Percentiles rank a stretch among this genome's conserved stretches.
These are phyloP conservation scores for Millerozyma miso DNA, from an alignment of 805 yeast genomes.

Conservation along the genomic window DNA sequence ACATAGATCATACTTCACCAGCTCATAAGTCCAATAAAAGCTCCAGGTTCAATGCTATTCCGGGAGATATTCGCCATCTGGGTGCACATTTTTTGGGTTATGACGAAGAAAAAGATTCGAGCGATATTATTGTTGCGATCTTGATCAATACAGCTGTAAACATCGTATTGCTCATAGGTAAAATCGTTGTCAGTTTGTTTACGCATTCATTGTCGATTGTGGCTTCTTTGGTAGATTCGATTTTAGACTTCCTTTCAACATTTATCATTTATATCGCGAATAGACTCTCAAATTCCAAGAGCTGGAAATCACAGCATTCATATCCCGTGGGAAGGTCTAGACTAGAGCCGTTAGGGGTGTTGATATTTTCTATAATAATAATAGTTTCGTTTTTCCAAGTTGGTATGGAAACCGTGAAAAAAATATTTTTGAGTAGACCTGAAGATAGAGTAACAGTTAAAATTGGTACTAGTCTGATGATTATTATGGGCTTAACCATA, in stretches of 20 bases:
- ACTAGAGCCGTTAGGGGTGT: constrained; percentile 73
- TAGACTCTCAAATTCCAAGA: constrained; percentile 39
- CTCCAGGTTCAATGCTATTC: constrained; percentile 41
- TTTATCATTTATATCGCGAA: constrained; percentile 65
- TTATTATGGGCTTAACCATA: constrained; percentile 63
- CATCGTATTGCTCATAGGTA: constrained; percentile 55
- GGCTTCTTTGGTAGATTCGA: constrained; percentile 76
- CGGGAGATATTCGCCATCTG: constrained; percentile 58
- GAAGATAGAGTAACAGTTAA: constrained; percentile 38
- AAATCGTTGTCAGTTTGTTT: constrained; percentile 53
- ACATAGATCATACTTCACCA: constrained; percentile 1
- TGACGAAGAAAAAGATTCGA: constrained; percentile 37
- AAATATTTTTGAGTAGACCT: constrained; percentile 33
- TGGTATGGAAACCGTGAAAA: constrained; percentile 56
- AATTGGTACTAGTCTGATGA: constrained; percentile 47
- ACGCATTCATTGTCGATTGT: constrained; percentile 71
- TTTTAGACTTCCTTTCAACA: constrained; percentile 70
- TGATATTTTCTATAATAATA: constrained; percentile 68
- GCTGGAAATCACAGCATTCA: constrained; percentile 42
- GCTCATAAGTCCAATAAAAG: constrained; percentile 11
- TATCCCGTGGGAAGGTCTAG: constrained; percentile 72
- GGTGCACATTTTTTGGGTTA: constrained; percentile 53
- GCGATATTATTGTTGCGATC: constrained; percentile 56
- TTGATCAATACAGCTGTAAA: constrained; percentile 60
- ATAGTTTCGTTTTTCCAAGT: constrained; percentile 70